Evolutionary conservation across 164 flowering plant species (phyloP).

Genomic region (Protea cynaroides): DNA sequence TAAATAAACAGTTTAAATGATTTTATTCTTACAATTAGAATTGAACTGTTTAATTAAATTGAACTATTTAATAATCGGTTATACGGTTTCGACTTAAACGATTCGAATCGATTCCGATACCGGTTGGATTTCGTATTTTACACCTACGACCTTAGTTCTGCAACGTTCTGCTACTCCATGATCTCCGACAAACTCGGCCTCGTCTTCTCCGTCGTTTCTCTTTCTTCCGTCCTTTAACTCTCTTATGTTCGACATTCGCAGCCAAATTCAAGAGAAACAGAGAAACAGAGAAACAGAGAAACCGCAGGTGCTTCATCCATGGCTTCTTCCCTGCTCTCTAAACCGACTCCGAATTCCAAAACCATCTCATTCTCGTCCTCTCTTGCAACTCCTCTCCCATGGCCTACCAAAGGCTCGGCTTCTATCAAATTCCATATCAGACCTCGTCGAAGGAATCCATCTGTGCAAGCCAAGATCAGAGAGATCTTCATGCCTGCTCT

Average conservation of each 20-base stretch:
- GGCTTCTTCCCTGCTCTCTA: slow-evolving; percentile 11
- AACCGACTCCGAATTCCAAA: background rate
- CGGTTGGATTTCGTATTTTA: too few relatives aligned
- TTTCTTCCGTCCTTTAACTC: background rate
- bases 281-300: background rate
- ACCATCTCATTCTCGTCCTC: background rate
- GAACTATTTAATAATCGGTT: too few relatives aligned
- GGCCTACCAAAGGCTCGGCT: background rate
- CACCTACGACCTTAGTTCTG: too few relatives aligned
- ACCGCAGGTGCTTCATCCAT: background rate
- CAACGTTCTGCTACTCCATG: too few relatives aligned
- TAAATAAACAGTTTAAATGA: too few relatives aligned
- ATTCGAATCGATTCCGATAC: too few relatives aligned
- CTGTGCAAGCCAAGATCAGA: slow-evolving; percentile 66
- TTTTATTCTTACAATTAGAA: too few relatives aligned
- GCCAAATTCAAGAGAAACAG: slow-evolving; percentile 1
- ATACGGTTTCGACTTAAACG: too few relatives aligned
- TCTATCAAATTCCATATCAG: slow-evolving; percentile 6
- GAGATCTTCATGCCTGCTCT: slow-evolving; percentile 98
- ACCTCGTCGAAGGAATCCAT: slow-evolving; percentile 14
- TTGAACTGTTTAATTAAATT: too few relatives aligned
- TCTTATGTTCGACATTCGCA: slow-evolving; percentile 24
- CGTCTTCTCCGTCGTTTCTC: slow-evolving; percentile 3
- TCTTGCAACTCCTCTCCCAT: slow-evolving; percentile 22
- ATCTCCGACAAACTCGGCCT: background rate